Conservation (phyloP, 768 basidiomycete species). For the Leccinum pellstonianum region DNA sequence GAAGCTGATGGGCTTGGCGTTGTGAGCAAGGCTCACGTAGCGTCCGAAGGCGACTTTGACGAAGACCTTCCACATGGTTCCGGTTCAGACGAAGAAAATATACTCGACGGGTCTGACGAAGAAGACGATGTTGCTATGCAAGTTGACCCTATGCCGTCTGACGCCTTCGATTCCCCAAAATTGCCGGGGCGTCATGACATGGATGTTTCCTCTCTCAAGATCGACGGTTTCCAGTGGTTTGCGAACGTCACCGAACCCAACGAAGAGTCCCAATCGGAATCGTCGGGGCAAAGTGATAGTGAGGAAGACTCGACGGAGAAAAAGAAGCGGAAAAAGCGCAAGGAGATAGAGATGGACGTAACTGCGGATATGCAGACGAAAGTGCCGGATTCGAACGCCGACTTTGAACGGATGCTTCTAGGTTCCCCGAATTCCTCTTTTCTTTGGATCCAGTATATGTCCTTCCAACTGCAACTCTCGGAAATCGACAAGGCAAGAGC, state of each 20-base stretch:
- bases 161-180: neutral
- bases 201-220: constrained; percentile 41
- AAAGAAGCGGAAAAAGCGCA: constrained; percentile 66
- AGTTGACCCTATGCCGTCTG: constrained; percentile 1
- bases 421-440: constrained; percentile 97
- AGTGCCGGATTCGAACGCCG: constrained; percentile 85
- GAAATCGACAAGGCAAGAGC: constrained; percentile 94
- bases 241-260: constrained; percentile 36
- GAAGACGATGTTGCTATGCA: constrained; percentile 24
- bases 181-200: neutral
- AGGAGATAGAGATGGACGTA: constrained; percentile 71
- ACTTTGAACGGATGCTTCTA: constrained; percentile 91
- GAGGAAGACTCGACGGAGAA: constrained; percentile 37
- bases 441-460: constrained; percentile 99
- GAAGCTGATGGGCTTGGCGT: constrained; percentile 32
- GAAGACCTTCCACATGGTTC: constrained; percentile 8
- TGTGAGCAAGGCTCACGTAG: constrained; percentile 26
- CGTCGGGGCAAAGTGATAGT: constrained; percentile 43
- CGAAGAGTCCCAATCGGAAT: constrained; percentile 41
- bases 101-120: constrained; percentile 11
- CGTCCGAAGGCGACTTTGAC: constrained; percentile 22
- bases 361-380: constrained; percentile 88
- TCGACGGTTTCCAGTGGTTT: constrained; percentile 76
- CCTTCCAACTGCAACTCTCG: constrained; percentile 94
- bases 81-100: constrained; percentile 22